Evolutionary conservation across 2,329 filamentous ascomycete genomes (phyloP), one percentile per base, ranked within the genome.

Genomic region (Scedosporium apiospermum): DNA sequence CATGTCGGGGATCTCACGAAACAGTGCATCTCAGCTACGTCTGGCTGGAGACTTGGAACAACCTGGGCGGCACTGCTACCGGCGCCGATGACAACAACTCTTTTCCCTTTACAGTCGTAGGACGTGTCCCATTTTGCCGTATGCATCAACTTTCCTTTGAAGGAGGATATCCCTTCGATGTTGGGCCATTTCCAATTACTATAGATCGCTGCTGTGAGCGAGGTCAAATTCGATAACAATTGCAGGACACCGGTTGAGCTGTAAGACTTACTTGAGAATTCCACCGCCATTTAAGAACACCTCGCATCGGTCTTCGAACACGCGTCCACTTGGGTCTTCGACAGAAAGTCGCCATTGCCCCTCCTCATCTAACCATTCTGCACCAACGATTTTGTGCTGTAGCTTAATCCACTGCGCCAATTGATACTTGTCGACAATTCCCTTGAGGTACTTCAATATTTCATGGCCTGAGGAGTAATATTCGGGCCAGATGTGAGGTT

Each of bases 71-170:
- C 84, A 4, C 79, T 83, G 6, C 84, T 82, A 2, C 84, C 84
- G 61, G 86, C 86, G n/a, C 84, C 84, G 53, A 87, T 86, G 4
- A 86, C 77, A 0, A 83, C 84, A 1, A 87, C 75, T 3, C 71
- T 76, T 64, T 86, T 82, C 5, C 72, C 77, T 0, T 67, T 68
- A 0, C 77, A 70, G 77, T 85, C 71, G 74, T 80, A 82, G 0
- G 71, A 69, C 2, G 76, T 71, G 63, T 84, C 75, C 86, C 84
- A 88, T 65, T 85, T 78, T 0, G 85, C 85, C 0, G 85, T 82
- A 65, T 88, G 86, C 61, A 83, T 74, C 10, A 82, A 70, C 12
- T 72, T 69, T 16, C 82, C 83, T 62, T 77, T 72, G 71, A 82
- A 87, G 23, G 74, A 70, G 7, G 76, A 64, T 0, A 84, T 65